phyloP scores from a whole-genome alignment of 2,329 filamentous ascomycete species.

The Pseudopithomyces chartarum region DNA sequence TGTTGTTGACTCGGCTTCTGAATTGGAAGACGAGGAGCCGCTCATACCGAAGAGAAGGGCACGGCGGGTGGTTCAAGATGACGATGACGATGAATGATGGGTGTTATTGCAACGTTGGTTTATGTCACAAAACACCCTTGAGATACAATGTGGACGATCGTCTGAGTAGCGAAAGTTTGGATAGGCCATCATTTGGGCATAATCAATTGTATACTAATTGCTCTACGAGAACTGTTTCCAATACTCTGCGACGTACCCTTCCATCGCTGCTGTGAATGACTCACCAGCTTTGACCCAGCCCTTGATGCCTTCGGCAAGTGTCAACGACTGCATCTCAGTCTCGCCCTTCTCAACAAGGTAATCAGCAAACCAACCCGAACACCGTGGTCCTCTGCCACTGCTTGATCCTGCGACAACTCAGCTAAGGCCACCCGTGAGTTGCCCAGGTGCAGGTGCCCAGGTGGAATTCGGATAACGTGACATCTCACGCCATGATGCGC shows the following conservation, averaged over 20 bases:
- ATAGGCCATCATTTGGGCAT: neutral
- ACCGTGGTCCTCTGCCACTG: conserved; percentile 41
- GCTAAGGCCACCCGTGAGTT: conserved; percentile 11
- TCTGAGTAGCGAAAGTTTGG: neutral
- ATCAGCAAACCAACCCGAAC: conserved; percentile 45
- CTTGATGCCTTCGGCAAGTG: conserved; percentile 51
- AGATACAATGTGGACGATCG: neutral
- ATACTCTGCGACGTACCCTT: conserved; percentile 47
- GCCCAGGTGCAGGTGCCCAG: too few species aligned
- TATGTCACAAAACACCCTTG: neutral
- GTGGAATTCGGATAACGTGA: conserved; percentile 5
- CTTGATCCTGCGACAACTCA: conserved; percentile 35
- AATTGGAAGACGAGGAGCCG: conserved; percentile 25
- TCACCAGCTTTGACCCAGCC: conserved; percentile 51
- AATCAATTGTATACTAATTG: neutral
- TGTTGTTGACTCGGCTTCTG: conserved; percentile 30
- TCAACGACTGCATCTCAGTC: conserved; percentile 47
- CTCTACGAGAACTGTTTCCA: conserved; percentile 46
- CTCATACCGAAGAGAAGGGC: conserved; percentile 27
- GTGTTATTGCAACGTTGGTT: neutral
- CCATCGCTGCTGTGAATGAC: conserved; percentile 45
- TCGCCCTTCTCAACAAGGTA: conserved; percentile 42
- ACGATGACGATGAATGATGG: conserved; percentile 33
- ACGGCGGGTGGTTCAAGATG: conserved; percentile 37
- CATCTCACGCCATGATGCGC: conserved; percentile 24